Evolutionary conservation across 148 eudicot genomes (phyloP).

Genomic region (Camellia sinensis): DNA sequence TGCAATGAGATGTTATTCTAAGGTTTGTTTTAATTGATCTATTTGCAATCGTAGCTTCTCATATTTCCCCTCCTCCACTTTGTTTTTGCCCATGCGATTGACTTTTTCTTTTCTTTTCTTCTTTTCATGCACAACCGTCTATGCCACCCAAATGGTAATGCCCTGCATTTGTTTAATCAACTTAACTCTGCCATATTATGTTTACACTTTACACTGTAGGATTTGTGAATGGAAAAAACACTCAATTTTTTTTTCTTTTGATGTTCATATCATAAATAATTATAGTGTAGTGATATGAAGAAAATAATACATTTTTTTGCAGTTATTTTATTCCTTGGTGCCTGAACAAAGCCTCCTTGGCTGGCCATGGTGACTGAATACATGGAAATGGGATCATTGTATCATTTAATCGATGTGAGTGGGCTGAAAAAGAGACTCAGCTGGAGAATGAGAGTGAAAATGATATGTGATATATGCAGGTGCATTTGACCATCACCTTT

Average conservation of each 20-base stretch:
- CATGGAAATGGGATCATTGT: conserved; percentile 43
- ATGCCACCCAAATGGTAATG: conserved; percentile 45
- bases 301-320: conserved; percentile 9
- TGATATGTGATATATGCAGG: conserved; percentile 45
- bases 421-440: conserved; percentile 37
- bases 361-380: conserved; percentile 37
- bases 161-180: neutral
- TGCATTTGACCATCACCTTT: neutral
- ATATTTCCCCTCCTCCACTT: neutral
- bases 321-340: conserved; percentile 40
- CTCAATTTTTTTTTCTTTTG: neutral
- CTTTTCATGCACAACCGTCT: conserved; percentile 30
- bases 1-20: conserved; percentile 37
- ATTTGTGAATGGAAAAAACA: neutral
- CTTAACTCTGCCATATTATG: neutral
- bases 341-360: conserved; percentile 40
- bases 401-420: conserved; percentile 35
- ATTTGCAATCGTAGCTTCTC: neutral
- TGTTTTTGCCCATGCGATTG: neutral
- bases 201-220: neutral
- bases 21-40: conserved; percentile 17
- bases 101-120: neutral
- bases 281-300: neutral
- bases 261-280: neutral
- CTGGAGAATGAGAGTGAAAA: conserved; percentile 40